Conservation (phyloP, 305 asterid species). For the Rubia peregrina region DNA sequence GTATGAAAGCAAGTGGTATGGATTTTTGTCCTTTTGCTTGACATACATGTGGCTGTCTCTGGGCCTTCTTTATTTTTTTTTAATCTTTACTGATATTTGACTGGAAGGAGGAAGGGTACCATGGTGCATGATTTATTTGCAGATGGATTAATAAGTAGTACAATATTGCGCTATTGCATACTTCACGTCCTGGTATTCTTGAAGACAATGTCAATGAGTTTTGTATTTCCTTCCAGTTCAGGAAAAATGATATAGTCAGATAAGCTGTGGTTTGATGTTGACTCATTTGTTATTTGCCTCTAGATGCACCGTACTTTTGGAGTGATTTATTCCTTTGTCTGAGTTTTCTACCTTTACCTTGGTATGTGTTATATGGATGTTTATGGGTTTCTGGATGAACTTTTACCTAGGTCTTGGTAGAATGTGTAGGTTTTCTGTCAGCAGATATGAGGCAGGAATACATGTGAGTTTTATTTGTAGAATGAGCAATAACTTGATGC, state of each 20-base stretch:
- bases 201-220: no score
- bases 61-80: not conserved
- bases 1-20: not conserved
- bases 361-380: not conserved
- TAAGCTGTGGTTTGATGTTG: not conserved
- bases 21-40: not conserved
- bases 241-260: no score
- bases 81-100: not conserved
- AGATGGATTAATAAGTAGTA: not conserved
- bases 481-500: not conserved
- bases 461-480: not conserved
- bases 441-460: not conserved
- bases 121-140: not conserved
- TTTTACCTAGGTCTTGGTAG: not conserved
- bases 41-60: not conserved
- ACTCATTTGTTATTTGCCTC: not conserved
- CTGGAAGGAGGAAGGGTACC: not conserved
- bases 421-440: not conserved
- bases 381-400: not conserved
- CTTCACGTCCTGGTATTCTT: not conserved
- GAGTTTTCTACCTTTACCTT: not conserved
- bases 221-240: no score
- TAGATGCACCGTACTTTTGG: not conserved
- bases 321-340: not conserved
- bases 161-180: not conserved